Base-by-base conservation (phyloP, 2,329 filamentous ascomycete genomes). In the Zymoseptoria pseudotritici region DNA sequence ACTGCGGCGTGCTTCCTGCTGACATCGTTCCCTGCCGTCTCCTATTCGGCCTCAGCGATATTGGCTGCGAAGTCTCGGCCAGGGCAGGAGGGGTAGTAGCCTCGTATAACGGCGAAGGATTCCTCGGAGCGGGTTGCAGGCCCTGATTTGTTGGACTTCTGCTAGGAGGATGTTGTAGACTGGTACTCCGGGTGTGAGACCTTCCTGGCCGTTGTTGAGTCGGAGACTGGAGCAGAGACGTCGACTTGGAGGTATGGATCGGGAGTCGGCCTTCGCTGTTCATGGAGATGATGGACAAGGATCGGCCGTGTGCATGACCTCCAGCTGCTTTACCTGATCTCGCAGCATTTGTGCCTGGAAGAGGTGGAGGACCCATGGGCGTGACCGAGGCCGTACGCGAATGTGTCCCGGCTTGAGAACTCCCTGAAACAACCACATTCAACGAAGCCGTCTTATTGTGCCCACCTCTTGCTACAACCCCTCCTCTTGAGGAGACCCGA, bases 151-250 rank as follows among this genome's bases (percentile, higher is more conserved):
- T 46, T 4, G 36, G 36, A 46, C 36, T 46, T 7, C 13, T 46
- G 36, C 58, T 80, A 53, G 85, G 79, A 63, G 84, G 72, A 65
- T 93, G 87, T 72, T 96, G 91, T 61, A 96, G 76, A 77, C 91
- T 96, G 22, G 90, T 85, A 46, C 91, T 91, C 56, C 91, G 83
- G 54, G 81, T 85, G 78, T 96, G 91, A 4, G 86, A 83, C 67
- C 85, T 84, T 19, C 70, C 71, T 20, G 84, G 82, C 56, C 84
- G 80, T 56, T 71, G 70, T n/a, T 17, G 36, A n/a, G 5, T 46
- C 36, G 36, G 36, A 46, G 36, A 46, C 36, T 46, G 36, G 5
- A 46, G 36, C 13, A 46, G 36, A 46, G 36, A 46, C 36, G 36
- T 46, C 36, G 36, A 46, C 36, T 46, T 46, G 36, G 36, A 46